Evolutionary conservation across 208 protist species (phyloP).

Genomic region (Trichomonas vaginalis): DNA sequence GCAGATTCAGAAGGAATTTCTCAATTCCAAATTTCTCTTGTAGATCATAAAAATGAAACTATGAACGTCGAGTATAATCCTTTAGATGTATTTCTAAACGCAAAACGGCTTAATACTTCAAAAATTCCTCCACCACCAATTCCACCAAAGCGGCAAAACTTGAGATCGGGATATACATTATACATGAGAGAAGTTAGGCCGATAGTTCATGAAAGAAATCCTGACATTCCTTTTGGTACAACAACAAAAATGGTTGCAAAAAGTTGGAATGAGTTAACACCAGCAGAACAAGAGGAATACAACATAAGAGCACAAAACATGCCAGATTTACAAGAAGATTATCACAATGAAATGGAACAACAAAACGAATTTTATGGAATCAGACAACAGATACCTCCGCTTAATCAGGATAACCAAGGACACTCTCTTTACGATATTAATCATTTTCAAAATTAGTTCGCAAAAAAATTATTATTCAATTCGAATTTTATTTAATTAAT

Average conservation of each 20-base stretch:
- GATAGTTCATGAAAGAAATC: not conserved
- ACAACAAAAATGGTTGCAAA: not conserved
- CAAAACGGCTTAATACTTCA: not conserved
- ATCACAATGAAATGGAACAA: not conserved
- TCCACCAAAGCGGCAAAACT: not conserved
- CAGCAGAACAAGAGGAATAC: not conserved
- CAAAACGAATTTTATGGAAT: not conserved
- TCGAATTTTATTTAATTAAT: too few relatives aligned
- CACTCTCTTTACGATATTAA: not conserved
- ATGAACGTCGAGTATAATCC: not conserved
- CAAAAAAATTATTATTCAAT: too few relatives aligned
- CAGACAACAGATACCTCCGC: not conserved
- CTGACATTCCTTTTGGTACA: not conserved
- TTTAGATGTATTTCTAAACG: not conserved
- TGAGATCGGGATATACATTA: not conserved
- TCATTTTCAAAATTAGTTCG: not conserved
- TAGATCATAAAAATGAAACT: constrained; percentile 12
- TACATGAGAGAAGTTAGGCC: not conserved
- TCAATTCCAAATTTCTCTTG: not conserved
- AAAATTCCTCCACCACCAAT: not conserved
- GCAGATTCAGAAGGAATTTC: not conserved
- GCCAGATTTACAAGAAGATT: not conserved
- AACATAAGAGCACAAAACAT: not conserved
- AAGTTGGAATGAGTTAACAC: not conserved
- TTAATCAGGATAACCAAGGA: not conserved